Percentiles rank a stretch among this genome's conserved stretches.
Conservation (phyloP, 139 green algal species). For the Ostreobium quekettii region DNA sequence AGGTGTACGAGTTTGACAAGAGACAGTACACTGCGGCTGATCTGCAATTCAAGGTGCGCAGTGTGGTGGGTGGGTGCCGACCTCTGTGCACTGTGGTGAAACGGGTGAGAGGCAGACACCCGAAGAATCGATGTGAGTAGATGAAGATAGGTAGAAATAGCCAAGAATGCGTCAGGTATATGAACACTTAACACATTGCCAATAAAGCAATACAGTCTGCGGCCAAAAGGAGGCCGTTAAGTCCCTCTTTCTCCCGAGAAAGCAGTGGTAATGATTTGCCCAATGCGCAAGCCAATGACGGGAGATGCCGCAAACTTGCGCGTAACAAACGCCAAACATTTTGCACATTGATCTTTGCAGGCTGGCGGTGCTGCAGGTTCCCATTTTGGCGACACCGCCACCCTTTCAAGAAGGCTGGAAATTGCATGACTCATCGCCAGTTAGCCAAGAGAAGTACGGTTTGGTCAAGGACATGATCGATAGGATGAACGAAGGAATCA, state of each 20-base stretch:
- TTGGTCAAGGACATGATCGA: not conserved
- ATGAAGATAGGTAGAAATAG: not conserved
- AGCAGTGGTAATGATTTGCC: not conserved
- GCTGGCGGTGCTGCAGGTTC: too few relatives aligned
- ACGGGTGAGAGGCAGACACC: not conserved
- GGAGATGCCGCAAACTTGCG: not conserved
- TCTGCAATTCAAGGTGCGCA: slow-evolving; percentile 40
- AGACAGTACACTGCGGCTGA: slow-evolving; percentile 40
- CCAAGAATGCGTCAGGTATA: not conserved
- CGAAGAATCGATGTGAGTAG: not conserved
- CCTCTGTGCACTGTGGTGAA: not conserved
- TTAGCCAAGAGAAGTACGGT: not conserved
- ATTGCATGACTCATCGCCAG: not conserved
- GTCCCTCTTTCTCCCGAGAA: not conserved
- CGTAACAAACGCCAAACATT: too few relatives aligned
- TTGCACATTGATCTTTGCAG: too few relatives aligned
- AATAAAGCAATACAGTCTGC: not conserved
- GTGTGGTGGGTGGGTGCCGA: not conserved
- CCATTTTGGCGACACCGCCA: not conserved
- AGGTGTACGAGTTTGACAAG: slow-evolving; percentile 50
- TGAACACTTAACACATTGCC: not conserved
- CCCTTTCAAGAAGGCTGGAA: not conserved
- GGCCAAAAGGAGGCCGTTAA: not conserved
- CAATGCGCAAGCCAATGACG: not conserved
- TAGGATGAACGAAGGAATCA: not conserved